Evolutionary conservation across 2,329 filamentous ascomycete species (phyloP).

Genomic region (Biscogniauxia marginata): DNA sequence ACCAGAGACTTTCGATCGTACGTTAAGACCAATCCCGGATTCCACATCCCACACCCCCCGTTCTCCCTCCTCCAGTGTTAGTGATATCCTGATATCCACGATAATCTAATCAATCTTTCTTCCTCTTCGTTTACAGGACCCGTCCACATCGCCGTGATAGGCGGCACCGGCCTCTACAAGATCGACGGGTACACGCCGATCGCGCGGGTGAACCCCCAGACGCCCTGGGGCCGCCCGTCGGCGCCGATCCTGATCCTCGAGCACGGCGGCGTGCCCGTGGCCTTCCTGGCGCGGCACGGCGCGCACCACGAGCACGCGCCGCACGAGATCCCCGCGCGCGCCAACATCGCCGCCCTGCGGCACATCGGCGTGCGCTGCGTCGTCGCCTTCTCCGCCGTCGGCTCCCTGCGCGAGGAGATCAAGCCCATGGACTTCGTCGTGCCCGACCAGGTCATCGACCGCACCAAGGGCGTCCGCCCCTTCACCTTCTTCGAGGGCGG

Average conservation of each 20-base stretch:
- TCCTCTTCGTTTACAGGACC: conserved; percentile 46
- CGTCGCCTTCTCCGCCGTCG: conserved; percentile 94
- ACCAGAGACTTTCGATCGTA: conserved; percentile 59
- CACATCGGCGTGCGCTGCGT: conserved; percentile 85
- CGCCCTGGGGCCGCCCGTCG: conserved; percentile 84
- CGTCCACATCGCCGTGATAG: conserved; percentile 84
- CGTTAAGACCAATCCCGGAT: conserved; percentile 7
- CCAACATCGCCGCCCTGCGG: conserved; percentile 97
- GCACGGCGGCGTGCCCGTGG: conserved; percentile 78
- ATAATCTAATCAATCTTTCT: not conserved
- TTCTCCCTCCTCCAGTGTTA: not conserved
- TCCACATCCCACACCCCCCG: conserved; percentile 1
- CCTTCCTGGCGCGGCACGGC: conserved; percentile 93
- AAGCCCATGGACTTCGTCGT: conserved; percentile 96
- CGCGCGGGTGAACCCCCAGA: conserved; percentile 71
- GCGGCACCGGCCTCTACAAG: conserved; percentile 87
- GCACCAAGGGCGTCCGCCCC: conserved; percentile 89
- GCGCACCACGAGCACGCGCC: conserved; percentile 84
- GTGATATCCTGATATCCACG: conserved; percentile 5
- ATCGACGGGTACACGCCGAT: conserved; percentile 85
- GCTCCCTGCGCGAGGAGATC: conserved; percentile 87
- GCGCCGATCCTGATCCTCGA: conserved; percentile 81
- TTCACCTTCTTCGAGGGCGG: conserved; percentile 96
- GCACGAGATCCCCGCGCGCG: conserved; percentile 90
- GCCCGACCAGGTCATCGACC: conserved; percentile 94